A percentile compares a stretch with the other conserved stretches of the same genome.
These are phyloP conservation scores for Beauveria bassiana DNA, from an alignment of 2,329 filamentous ascomycete genomes.

Conservation along the genomic window DNA sequence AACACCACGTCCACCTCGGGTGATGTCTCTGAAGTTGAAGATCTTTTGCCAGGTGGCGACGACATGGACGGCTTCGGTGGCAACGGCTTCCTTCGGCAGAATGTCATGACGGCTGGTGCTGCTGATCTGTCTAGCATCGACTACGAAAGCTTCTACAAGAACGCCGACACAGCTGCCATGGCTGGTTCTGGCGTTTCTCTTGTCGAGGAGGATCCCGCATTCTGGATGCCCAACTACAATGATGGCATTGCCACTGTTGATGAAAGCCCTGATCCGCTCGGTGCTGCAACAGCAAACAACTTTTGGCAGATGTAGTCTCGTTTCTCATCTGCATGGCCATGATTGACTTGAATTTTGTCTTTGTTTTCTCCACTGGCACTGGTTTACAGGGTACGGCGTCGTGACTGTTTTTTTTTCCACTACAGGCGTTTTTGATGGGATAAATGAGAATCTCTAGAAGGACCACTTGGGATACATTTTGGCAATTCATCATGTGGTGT, in stretches of 20 bases:
- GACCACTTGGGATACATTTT: slow-evolving; percentile 7
- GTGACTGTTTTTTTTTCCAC: neutral
- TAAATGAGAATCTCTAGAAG: slow-evolving; percentile 10
- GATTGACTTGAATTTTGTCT: neutral
- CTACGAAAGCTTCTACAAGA: slow-evolving; percentile 49
- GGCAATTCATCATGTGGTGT: neutral
- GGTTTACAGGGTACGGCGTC: slow-evolving; percentile 1
- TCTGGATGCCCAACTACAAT: slow-evolving; percentile 41
- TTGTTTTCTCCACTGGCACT: neutral
- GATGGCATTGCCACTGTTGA: slow-evolving; percentile 28
- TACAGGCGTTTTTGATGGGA: slow-evolving; percentile 1
- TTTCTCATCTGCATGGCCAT: neutral
- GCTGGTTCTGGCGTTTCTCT: slow-evolving; percentile 36
- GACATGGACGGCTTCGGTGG: slow-evolving; percentile 40
- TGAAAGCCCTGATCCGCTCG: slow-evolving; percentile 28
- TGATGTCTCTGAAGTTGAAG: slow-evolving; percentile 60
- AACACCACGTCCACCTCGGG: slow-evolving; percentile 55
- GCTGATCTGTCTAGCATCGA: slow-evolving; percentile 44
- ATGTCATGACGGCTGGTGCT: slow-evolving; percentile 27
- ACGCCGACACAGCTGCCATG: slow-evolving; percentile 34
- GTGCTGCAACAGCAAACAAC: slow-evolving; percentile 22
- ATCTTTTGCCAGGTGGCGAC: slow-evolving; percentile 41
- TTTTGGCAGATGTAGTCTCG: slow-evolving; percentile 27
- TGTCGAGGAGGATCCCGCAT: slow-evolving; percentile 43
- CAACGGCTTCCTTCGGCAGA: slow-evolving; percentile 40